Evolutionary conservation across 2,329 filamentous ascomycete species (phyloP).

Genomic region (Epichloe uncinata): DNA sequence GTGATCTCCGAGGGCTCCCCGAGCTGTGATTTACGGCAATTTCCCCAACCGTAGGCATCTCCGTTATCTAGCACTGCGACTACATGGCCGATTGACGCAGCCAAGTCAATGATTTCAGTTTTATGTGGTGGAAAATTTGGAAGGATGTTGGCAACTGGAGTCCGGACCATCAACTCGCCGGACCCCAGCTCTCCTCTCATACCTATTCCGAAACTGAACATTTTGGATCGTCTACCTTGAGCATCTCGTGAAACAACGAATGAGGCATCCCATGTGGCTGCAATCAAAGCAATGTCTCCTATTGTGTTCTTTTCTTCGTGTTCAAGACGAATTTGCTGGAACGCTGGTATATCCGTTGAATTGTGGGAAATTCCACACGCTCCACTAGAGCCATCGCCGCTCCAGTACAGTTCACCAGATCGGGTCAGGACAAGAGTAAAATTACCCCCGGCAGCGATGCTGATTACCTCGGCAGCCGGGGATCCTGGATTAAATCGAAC

Average conservation of each 20-base stretch:
- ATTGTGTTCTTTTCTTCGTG: slow-evolving; percentile 14
- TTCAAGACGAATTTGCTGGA: slow-evolving; percentile 26
- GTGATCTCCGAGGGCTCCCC: slow-evolving; percentile 44
- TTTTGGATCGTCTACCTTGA: slow-evolving; percentile 26
- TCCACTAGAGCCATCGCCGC: slow-evolving; percentile 45
- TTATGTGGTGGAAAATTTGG: slow-evolving; percentile 49
- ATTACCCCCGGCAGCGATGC: slow-evolving; percentile 59
- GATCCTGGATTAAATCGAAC: slow-evolving; percentile 39
- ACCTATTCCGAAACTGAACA: slow-evolving; percentile 55
- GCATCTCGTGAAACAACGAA: slow-evolving; percentile 41
- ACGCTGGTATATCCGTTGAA: slow-evolving; percentile 18
- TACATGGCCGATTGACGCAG: slow-evolving; percentile 66
- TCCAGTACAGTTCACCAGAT: slow-evolving; percentile 46
- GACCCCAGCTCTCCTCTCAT: slow-evolving; percentile 61
- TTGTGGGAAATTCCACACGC: slow-evolving; percentile 35
- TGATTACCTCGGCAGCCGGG: slow-evolving; percentile 22
- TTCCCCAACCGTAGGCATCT: slow-evolving; percentile 78
- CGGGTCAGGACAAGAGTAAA: slow-evolving; percentile 65
- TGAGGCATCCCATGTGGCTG: slow-evolving; percentile 70
- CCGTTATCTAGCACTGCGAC: slow-evolving; percentile 63
- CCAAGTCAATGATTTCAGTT: slow-evolving; percentile 47
- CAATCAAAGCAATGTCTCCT: slow-evolving; percentile 29
- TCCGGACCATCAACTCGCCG: slow-evolving; percentile 37
- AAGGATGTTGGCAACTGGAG: slow-evolving; percentile 35
- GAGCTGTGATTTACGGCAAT: slow-evolving; percentile 72